These are phyloP conservation scores for Solanum microdontum DNA, from an alignment of 257 asterid genomes.

Conservation along the genomic window DNA sequence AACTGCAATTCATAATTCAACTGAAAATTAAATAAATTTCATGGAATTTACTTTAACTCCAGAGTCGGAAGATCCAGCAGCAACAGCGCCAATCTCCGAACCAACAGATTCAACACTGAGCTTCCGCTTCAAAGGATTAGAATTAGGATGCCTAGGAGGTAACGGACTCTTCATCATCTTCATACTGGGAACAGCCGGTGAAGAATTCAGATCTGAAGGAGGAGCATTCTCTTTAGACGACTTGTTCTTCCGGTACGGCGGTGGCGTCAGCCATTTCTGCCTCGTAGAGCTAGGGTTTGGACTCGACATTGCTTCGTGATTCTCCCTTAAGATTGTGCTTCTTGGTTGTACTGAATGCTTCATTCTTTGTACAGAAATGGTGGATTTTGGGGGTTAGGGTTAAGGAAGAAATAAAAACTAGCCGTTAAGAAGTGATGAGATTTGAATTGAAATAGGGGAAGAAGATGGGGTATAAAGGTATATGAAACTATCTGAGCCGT, in stretches of 20 bases:
- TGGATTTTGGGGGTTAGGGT: background rate
- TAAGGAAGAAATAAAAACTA: background rate
- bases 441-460: background rate
- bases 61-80: slow-evolving; percentile 39
- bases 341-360: slow-evolving; percentile 47
- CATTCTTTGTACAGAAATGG: slow-evolving; percentile 15
- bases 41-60: slow-evolving; percentile 54
- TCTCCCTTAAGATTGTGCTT: slow-evolving; percentile 46
- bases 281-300: slow-evolving; percentile 43
- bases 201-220: slow-evolving; percentile 19
- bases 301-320: slow-evolving; percentile 23
- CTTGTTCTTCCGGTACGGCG: slow-evolving; percentile 47
- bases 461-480: background rate
- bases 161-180: slow-evolving; percentile 67
- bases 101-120: slow-evolving; percentile 48
- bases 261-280: slow-evolving; percentile 25
- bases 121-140: slow-evolving; percentile 53
- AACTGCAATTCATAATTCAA: background rate
- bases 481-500: background rate
- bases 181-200: slow-evolving; percentile 16
- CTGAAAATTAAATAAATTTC: background rate
- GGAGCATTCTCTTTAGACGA: slow-evolving; percentile 71
- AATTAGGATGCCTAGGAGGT: slow-evolving; percentile 72
- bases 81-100: slow-evolving; percentile 24
- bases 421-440: background rate